A percentile compares a stretch with the other conserved stretches of the same genome.
Conservation (phyloP, 495 filamentous ascomycete species). For the Neurospora sp. region DNA sequence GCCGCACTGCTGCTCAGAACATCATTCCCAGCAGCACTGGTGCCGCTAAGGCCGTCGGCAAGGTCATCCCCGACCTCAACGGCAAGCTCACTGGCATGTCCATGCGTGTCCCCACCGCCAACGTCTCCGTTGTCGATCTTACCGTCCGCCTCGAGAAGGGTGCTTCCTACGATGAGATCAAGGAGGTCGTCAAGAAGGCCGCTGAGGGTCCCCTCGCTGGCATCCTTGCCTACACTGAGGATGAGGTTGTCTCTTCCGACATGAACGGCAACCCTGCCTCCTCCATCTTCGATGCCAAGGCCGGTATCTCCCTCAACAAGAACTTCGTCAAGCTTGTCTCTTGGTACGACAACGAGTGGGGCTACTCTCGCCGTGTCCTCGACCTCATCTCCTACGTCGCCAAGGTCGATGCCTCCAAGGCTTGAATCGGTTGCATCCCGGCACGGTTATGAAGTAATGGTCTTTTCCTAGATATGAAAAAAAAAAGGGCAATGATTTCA, state of each 20-base stretch:
- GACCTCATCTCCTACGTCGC: slow-evolving; percentile 90
- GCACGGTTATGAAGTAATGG: slow-evolving; percentile 8
- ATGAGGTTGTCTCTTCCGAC: slow-evolving; percentile 90
- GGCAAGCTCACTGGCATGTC: slow-evolving; percentile 99
- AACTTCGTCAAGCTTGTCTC: slow-evolving; percentile 98
- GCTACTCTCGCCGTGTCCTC: slow-evolving; percentile 97
- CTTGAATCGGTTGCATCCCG: slow-evolving; percentile 17
- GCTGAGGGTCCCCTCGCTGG: slow-evolving; percentile 67
- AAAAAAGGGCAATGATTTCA: neutral
- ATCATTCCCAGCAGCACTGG: slow-evolving; percentile 99
- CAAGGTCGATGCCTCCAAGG: slow-evolving; percentile 61
- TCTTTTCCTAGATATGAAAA: neutral
- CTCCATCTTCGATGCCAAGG: slow-evolving; percentile 99
- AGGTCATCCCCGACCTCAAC: slow-evolving; percentile 94
- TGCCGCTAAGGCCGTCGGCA: slow-evolving; percentile 99
- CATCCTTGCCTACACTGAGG: slow-evolving; percentile 91
- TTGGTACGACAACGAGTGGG: slow-evolving; percentile 88
- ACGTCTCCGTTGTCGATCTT: slow-evolving; percentile 98
- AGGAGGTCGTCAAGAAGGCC: slow-evolving; percentile 81
- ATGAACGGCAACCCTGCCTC: slow-evolving; percentile 84
- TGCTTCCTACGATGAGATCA: slow-evolving; percentile 89
- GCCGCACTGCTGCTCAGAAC: slow-evolving; percentile 96
- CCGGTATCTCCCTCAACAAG: slow-evolving; percentile 93
- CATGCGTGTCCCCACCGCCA: slow-evolving; percentile 96
- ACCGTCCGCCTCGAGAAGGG: slow-evolving; percentile 88